Evolutionary conservation across 2,329 filamentous ascomycete genomes (phyloP), one percentile per base, ranked within the genome.

Genomic region (Dactylella cylindrospora): DNA sequence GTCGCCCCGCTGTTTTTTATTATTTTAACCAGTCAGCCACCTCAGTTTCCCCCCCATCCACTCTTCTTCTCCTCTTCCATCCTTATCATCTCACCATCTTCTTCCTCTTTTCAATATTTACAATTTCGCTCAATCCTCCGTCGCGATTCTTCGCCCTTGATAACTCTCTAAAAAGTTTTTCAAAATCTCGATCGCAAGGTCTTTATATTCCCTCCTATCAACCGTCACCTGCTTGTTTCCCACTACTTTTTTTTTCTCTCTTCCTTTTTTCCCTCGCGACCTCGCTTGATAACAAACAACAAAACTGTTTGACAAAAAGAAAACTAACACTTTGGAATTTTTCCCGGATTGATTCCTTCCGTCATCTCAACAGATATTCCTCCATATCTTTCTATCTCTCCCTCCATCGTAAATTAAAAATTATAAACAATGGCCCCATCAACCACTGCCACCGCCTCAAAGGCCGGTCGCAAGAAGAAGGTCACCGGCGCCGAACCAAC

Each of bases 401-500:
- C 41, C 17, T 44, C 36, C 32, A 22, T 25, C 31, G 12, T 41
- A 32, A 22, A n/a, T 31, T 22, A 5, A 44, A 44, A 15, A 6
- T 17, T 25, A 43, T 7, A 22, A 41, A 32, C 45, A 53, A 61
- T 61, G 55, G 55, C 55, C 19, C 55, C 55, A 4, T 53, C 55
- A 25, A 31, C 41, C 23, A 35, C 35, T 12, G 8, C 47, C 2
- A 51, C 53, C 8, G 28, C 32, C 15, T 23, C 46, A 26, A 61
- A 61, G 35, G 22, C 47, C 23, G 47, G 47, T 8, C 50, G 44
- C 35, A 61, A 61, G 55, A 61, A 61, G 55, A 26, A 47, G 15
- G 26, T 35, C 28, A 41, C 35, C 13, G 36, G 44, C 39, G 35
- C 55, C 19, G 55, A 61, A 17, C 55, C 55, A 23, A 61, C 55